Base-by-base conservation (phyloP, 345 rosid species). In the Turnera subulata region DNA sequence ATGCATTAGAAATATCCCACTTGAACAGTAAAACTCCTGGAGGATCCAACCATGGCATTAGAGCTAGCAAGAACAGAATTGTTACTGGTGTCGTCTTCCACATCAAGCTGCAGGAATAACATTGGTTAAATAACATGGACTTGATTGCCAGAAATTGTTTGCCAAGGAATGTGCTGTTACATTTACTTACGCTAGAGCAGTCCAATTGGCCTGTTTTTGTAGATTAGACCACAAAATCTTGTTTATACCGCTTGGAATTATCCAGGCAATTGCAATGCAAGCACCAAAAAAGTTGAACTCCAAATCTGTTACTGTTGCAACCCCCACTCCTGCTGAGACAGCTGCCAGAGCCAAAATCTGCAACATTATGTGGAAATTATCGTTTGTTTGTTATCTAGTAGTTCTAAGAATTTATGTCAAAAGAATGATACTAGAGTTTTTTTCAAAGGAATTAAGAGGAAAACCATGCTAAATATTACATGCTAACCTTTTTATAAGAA, bases 41-140 rank as follows among this genome's bases (percentile, higher is more conserved):
- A 21, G 99, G 97, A 75, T 93, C 99, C 66, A 89, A 74, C 90
- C 95, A 85, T 19, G 97, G 96, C 94, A 85, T 87, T 65, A 87
- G 64, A 18, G 95, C 90, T 54, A 89, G 48, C 46, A 93, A 70
- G 81, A 93, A 89, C 54, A 89, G 79, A 40, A 93, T 51, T 1
- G 99, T 93, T 56, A 83, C 69, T 0, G 97, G 99, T 1, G 97
- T 93, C 5, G 99, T 89, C 83, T 82, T 93, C 99, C 97, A 93
- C 99, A 93, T 93, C 78, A 93, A 69, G 67, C 99, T 93, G 60
- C 76, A 72, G 15, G n/a, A 13, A 58, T 11, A 46, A 17, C 2
- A 24, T 56, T 22, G n/a, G n/a, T 19, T 23, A 20, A 17, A 42
- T 0, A 11, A 19, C 38, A 46, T 48, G 12, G 63, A 51, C 32